phyloP scores from a whole-genome alignment of 108 stramenopile species.

The Pseudonitzschia pungens region DNA sequence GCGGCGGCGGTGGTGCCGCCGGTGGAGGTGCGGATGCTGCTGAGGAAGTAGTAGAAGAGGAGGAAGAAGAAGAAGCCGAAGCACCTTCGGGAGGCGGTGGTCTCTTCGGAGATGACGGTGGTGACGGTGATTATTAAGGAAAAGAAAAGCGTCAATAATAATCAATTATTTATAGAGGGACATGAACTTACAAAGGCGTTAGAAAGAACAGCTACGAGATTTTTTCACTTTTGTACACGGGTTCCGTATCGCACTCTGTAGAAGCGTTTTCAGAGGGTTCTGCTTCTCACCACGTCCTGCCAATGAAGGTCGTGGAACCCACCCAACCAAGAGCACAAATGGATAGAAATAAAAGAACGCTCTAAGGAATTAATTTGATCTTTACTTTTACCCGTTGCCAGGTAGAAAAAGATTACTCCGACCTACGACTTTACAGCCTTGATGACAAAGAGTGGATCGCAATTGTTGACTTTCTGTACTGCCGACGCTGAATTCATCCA shows the following conservation, averaged over 20 bases:
- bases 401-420: background rate
- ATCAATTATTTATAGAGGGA: background rate
- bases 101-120: conserved; percentile 65
- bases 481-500: conserved; percentile 68
- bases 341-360: too few relatives aligned
- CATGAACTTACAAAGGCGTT: background rate
- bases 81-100: conserved; percentile 71
- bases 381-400: background rate
- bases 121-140: conserved; percentile 35
- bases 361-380: too few relatives aligned
- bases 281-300: background rate
- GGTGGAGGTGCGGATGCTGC: conserved; percentile 45
- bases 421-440: conserved; percentile 48
- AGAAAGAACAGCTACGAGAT: background rate
- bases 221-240: background rate
- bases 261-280: background rate
- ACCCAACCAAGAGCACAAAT: too few relatives aligned
- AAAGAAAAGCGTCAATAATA: background rate
- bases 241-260: background rate
- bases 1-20: conserved; percentile 52
- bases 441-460: conserved; percentile 78
- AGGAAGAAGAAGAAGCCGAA: conserved; percentile 60
- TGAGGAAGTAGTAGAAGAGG: conserved; percentile 45
- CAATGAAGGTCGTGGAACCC: too few relatives aligned
- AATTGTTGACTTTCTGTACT: conserved; percentile 48